A percentile compares a stretch with the other conserved stretches of the same genome.
phyloP scores from a whole-genome alignment of 1,139 yeast genomes.

The Zygosaccharomyces pseudobailii region DNA sequence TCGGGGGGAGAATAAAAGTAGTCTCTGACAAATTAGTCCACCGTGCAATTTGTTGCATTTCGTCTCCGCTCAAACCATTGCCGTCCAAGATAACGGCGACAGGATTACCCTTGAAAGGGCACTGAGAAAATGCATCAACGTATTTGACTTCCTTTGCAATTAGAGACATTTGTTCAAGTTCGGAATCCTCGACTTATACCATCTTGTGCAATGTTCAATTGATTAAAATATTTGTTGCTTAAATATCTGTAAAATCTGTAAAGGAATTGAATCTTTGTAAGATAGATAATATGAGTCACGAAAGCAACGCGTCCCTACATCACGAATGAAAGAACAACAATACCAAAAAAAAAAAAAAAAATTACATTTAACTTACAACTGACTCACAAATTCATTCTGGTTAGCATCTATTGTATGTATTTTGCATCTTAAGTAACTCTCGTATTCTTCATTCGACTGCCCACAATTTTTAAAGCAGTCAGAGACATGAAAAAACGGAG shows the following conservation, averaged over 20 bases:
- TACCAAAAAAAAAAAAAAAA: background rate
- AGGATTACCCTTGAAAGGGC: constrained; percentile 48
- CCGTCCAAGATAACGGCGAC: constrained; percentile 42
- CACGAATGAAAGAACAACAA: background rate
- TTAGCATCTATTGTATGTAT: background rate
- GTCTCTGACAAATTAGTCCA: constrained; percentile 60
- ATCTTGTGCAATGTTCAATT: too few species aligned
- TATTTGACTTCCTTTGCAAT: constrained; percentile 37
- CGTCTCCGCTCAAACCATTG: constrained; percentile 30
- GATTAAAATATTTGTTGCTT: too few species aligned
- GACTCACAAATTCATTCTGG: background rate
- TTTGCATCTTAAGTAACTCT: constrained; percentile 2
- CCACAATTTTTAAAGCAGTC: constrained; percentile 9
- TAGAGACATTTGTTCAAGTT: background rate
- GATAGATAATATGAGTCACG: background rate
- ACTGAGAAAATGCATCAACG: constrained; percentile 48
- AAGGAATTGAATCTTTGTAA: background rate
- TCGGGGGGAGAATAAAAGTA: constrained; percentile 43
- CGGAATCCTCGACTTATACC: too few species aligned
- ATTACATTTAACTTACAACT: background rate
- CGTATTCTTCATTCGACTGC: constrained; percentile 6
- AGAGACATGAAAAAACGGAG: constrained; percentile 6
- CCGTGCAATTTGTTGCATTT: constrained; percentile 45
- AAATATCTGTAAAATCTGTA: too few species aligned
- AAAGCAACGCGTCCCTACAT: background rate